phyloP scores from a whole-genome alignment of 495 filamentous ascomycete genomes.

The Clavariopsis aquatica region DNA sequence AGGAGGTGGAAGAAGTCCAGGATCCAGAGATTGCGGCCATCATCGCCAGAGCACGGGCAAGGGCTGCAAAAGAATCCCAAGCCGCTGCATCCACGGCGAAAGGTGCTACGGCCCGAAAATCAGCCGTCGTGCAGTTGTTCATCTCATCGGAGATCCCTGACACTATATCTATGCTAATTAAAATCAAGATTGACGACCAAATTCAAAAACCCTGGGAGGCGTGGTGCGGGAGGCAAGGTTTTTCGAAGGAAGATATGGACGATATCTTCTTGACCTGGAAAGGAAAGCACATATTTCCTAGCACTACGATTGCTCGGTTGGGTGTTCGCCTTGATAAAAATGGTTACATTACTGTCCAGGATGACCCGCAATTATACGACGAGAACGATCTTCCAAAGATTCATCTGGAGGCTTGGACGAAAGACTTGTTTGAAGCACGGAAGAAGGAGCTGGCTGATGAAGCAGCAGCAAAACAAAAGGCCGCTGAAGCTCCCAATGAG shows the following conservation, averaged over 20 bases:
- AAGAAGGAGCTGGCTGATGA: slow-evolving; percentile 46
- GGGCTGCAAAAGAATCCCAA: slow-evolving; percentile 1
- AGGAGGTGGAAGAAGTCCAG: slow-evolving; percentile 27
- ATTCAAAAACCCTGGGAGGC: slow-evolving; percentile 64
- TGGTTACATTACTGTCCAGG: slow-evolving; percentile 43
- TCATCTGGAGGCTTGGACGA: slow-evolving; percentile 62
- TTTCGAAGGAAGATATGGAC: slow-evolving; percentile 50
- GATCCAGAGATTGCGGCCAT: slow-evolving; percentile 22
- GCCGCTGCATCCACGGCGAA: slow-evolving; percentile 15
- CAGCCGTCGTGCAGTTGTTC: slow-evolving; percentile 62
- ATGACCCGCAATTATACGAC: slow-evolving; percentile 40
- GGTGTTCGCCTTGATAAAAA: slow-evolving; percentile 55
- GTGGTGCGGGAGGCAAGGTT: slow-evolving; percentile 66
- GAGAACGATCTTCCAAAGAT: slow-evolving; percentile 38
- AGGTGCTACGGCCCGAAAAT: neutral
- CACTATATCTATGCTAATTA: slow-evolving; percentile 64
- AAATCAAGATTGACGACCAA: slow-evolving; percentile 64
- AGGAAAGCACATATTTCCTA: slow-evolving; percentile 67
- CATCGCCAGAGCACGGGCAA: slow-evolving; percentile 22
- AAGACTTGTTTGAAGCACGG: slow-evolving; percentile 47
- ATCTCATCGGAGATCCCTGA: slow-evolving; percentile 66
- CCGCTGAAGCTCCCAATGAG: slow-evolving; percentile 30
- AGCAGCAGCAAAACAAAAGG: slow-evolving; percentile 46
- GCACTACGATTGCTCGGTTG: slow-evolving; percentile 69
- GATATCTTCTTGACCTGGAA: slow-evolving; percentile 78